Base-by-base conservation (phyloP, 2,329 filamentous ascomycete genomes). In the Diaporthe amygdali region DNA sequence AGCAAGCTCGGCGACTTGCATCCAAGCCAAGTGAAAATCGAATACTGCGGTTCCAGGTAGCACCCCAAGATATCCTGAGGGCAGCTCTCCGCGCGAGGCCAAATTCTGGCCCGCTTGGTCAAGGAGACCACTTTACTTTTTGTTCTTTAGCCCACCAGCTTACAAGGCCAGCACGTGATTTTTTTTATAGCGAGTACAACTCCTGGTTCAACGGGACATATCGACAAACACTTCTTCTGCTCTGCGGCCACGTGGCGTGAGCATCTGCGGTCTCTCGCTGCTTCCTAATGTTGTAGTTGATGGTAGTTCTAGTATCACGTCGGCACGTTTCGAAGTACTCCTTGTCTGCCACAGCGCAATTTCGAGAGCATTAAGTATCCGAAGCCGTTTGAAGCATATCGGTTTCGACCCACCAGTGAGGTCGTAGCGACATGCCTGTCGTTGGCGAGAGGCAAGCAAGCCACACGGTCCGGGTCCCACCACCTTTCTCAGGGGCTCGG, bases 281-380 rank as follows among this genome's bases (percentile, higher is more conserved):
- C 27, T 34, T 25, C 25, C 44, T 34, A 41, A 15, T 25, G 30
- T 64, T 30, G 44, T 63, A 47, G 59, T 32, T 15, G 59, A 41
- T 47, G 59, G 32, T 30, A 49, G 44, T 20, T 25, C 30, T 47
- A 46, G 56, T 63, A 63, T 63, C 41, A 63, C 59, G 41, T 32
- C 59, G 59, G 59, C 59, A 63, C 59, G 59, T 64, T 64, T 63
- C 56, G 56, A 47, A 63, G 56, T 47, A 46, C 2, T 34, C 56
- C 56, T 27, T 47, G 56, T 63, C 56, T 63, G 39, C 56, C 56
- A 63, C 56, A 30, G 44, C 27, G 56, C 56, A 63, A 63, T 63
- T 44, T 49, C n/a, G 30, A 64, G 37, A 64, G 59, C 44, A 64
- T 64, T 37, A 25, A 64, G 44, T 41, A 64, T 49, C 44, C 44